Conservation (phyloP, 2,329 filamentous ascomycete species). For the Talaromyces sp. region DNA sequence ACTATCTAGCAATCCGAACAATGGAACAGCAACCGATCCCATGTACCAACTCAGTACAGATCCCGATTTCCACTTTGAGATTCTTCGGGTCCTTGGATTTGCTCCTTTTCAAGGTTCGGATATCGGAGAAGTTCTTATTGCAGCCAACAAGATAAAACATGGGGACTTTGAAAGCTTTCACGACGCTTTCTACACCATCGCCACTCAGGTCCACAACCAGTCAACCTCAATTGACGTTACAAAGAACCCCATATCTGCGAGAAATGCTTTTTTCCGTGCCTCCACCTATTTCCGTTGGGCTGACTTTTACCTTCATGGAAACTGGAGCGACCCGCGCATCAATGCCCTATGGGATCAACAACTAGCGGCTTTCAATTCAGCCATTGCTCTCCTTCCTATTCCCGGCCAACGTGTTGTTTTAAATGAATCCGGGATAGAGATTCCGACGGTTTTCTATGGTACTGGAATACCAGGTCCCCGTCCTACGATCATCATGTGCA, state of each 20-base stretch:
- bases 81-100: constrained; percentile 39
- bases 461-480: constrained; percentile 23
- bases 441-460: constrained; percentile 41
- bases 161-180: constrained; percentile 42
- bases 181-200: constrained; percentile 30
- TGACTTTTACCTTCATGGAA: constrained; percentile 34
- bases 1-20: not conserved
- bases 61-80: constrained; percentile 42
- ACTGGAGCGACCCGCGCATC: constrained; percentile 43
- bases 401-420: not conserved
- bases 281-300: constrained; percentile 40
- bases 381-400: constrained; percentile 1
- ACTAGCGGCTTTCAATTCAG: constrained; percentile 5
- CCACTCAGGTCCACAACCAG: not conserved
- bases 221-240: constrained; percentile 26
- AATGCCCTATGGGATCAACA: constrained; percentile 8
- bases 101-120: constrained; percentile 38
- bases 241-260: constrained; percentile 32
- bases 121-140: constrained; percentile 40
- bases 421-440: constrained; percentile 26
- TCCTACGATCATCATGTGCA: constrained; percentile 36
- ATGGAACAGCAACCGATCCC: not conserved
- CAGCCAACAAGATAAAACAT: constrained; percentile 36
- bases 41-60: constrained; percentile 21
- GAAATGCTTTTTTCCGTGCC: constrained; percentile 36